Evolutionary conservation across 1,284 basidiomycete species (phyloP), one percentile per base, ranked within the genome.

Genomic region (Pseudozyma sp.): DNA sequence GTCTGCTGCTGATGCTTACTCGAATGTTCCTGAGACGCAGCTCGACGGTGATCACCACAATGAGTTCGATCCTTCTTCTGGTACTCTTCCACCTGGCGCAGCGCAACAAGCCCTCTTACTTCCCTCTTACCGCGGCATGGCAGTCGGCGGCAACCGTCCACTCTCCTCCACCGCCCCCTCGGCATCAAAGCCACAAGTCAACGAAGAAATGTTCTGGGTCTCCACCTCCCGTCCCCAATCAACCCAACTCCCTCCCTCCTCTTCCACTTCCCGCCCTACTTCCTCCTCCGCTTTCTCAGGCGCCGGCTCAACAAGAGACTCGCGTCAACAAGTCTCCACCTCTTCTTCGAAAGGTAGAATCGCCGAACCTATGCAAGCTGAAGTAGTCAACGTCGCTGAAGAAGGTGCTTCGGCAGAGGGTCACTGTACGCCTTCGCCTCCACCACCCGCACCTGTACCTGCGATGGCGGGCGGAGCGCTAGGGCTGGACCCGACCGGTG

Each of bases 311-410:
- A 57, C 57, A 14, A 49, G 68, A 14, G 70, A 67, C 38, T 63
- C 64, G n/a, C 47, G 64, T 9, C 70, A 72, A 38, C 63, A 67
- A 43, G 70, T 60, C 6, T 67, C 58, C 39, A 61, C 56, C 5
- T 56, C 53, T 8, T 59, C 57, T 7, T 74, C 71, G 4, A 53
- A 18, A 19, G 61, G 39, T 0, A 54, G 39, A 18, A 69, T 72
- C 18, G 74, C 66, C 0, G 67, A 76, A 48, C 74, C 74, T 25
- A 76, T 76, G 74, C 59, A 69, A 39, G 74, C 74, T 16, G 74
- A 76, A 38, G 58, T 76, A 52, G 49, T 76, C 6, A 59, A 69
- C 21, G 59, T 49, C 34, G 25, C 25, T 31, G 25, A 31, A 31
- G 71, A 69, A 14, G 61, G 60, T n/a, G 16, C 45, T 8, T 58